Evolutionary conservation across 23 red algal genomes (phyloP).

Genomic region (Agarophyton chilense): DNA sequence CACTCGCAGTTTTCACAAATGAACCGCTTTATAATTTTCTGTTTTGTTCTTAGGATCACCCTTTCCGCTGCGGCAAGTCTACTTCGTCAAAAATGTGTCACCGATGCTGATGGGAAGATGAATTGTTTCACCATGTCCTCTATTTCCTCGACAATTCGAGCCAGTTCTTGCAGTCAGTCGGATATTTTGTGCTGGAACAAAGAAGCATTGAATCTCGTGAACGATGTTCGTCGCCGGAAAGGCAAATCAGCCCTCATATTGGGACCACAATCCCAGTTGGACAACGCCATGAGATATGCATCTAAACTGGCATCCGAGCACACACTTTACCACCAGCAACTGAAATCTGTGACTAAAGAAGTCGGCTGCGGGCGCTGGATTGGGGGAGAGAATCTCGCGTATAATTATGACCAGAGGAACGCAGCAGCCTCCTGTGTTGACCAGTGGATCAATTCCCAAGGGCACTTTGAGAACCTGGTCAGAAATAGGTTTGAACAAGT

Average conservation of each 20-base stretch:
- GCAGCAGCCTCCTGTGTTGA: slow-evolving; percentile 27
- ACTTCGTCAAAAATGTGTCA: background rate
- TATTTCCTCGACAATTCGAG: background rate
- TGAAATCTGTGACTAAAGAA: background rate
- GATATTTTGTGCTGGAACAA: slow-evolving; percentile 42
- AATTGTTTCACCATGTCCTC: background rate
- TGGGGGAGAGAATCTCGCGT: slow-evolving; percentile 45
- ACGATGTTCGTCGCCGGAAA: background rate
- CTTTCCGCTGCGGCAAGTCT: background rate
- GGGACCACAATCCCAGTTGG: slow-evolving; percentile 15
- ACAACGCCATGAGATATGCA: slow-evolving; percentile 43
- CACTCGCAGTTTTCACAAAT: background rate
- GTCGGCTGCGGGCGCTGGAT: slow-evolving; percentile 34
- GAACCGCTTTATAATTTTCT: background rate
- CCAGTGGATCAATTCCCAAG: slow-evolving; percentile 29
- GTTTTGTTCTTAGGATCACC: background rate
- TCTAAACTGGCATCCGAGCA: background rate
- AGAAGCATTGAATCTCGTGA: background rate
- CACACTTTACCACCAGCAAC: slow-evolving; percentile 20
- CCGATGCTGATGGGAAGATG: background rate
- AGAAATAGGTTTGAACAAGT: slow-evolving; percentile 18
- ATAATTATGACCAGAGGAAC: slow-evolving; percentile 21
- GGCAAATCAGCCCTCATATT: background rate
- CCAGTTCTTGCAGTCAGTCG: background rate
- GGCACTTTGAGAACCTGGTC: slow-evolving; percentile 44